phyloP scores from a whole-genome alignment of 768 basidiomycete species.

The Xerocomellus amylosporus region DNA sequence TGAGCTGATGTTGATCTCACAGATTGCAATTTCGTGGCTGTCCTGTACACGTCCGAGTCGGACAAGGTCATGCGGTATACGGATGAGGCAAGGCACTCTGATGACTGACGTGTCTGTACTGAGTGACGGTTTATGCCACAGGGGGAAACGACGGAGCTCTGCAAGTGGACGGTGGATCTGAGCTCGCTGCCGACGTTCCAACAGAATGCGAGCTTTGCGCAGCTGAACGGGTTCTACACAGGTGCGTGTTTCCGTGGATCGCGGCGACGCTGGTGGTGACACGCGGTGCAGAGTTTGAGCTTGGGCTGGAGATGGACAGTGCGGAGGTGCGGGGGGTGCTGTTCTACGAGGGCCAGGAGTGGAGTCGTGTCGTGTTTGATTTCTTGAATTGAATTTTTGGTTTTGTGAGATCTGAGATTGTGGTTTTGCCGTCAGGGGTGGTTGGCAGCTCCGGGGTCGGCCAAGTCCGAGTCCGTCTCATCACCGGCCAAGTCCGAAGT shows the following conservation, averaged over 20 bases:
- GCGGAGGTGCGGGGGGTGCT: slow-evolving; percentile 83
- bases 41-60: slow-evolving; percentile 73
- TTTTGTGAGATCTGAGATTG: neutral
- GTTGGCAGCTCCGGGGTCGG: slow-evolving; percentile 1
- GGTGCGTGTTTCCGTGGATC: slow-evolving; percentile 42
- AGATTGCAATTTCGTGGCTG: slow-evolving; percentile 83
- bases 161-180: slow-evolving; percentile 87
- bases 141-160: slow-evolving; percentile 71
- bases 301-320: slow-evolving; percentile 80
- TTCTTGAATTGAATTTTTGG: slow-evolving; percentile 35
- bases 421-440: slow-evolving; percentile 5
- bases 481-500: slow-evolving; percentile 4
- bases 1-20: slow-evolving; percentile 6
- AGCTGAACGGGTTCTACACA: slow-evolving; percentile 71
- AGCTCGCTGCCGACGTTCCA: slow-evolving; percentile 75
- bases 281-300: slow-evolving; percentile 63
- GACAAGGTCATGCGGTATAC: slow-evolving; percentile 79
- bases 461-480: neutral
- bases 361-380: slow-evolving; percentile 71
- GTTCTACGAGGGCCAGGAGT: slow-evolving; percentile 72
- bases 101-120: slow-evolving; percentile 10
- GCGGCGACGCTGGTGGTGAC: neutral
- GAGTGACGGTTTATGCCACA: slow-evolving; percentile 30
- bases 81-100: slow-evolving; percentile 53
- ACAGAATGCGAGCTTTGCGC: slow-evolving; percentile 58